Evolutionary conservation across 1,284 basidiomycete species (phyloP).

Genomic region (Ceratobasidium sp.): DNA sequence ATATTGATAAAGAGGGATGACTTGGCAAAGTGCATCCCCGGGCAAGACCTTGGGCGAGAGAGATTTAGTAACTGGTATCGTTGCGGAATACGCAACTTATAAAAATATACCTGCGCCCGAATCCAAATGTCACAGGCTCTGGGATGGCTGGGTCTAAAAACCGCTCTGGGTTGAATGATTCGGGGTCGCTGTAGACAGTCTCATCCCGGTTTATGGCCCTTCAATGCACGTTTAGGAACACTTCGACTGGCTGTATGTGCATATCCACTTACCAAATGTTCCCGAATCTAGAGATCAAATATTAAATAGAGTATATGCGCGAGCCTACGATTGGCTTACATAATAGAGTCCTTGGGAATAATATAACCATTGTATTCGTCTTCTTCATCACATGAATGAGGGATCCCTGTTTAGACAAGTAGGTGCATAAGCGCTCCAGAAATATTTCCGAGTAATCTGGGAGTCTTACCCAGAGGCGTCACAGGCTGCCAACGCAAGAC

Average conservation of each 20-base stretch:
- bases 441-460: not conserved
- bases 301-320: not conserved
- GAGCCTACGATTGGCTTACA: not conserved
- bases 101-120: constrained; percentile 8
- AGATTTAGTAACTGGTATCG: not conserved
- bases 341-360: constrained; percentile 14
- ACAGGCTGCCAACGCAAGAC: constrained; percentile 20
- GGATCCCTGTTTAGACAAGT: not conserved
- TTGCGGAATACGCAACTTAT: not conserved
- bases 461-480: not conserved
- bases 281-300: not conserved
- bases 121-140: constrained; percentile 23
- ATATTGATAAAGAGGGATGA: constrained; percentile 34
- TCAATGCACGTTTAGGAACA: not conserved
- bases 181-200: not conserved
- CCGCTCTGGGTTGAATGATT: constrained; percentile 15
- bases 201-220: constrained; percentile 28
- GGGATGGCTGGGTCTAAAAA: constrained; percentile 8
- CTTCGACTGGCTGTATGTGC: not conserved
- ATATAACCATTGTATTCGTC: constrained; percentile 5
- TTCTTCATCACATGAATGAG: constrained; percentile 6
- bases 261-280: constrained; percentile 24
- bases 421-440: not conserved
- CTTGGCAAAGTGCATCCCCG: constrained; percentile 38
- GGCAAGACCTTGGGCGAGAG: constrained; percentile 25